phyloP scores from a whole-genome alignment of 352 stramenopile genomes.

The Phytopythium vexans region DNA sequence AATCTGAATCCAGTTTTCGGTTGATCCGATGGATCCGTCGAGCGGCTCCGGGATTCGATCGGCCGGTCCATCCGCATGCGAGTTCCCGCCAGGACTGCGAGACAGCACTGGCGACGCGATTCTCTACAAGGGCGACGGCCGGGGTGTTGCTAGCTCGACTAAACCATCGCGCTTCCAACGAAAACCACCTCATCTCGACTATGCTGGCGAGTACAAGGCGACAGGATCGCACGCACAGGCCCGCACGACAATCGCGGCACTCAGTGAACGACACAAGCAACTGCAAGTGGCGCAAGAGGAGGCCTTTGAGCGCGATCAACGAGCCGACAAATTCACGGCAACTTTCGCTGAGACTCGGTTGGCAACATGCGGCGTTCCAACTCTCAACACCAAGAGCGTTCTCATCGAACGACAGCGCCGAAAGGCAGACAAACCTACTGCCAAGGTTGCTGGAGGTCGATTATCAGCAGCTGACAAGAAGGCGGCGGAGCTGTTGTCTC shows the following conservation, averaged over 20 bases:
- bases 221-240: conserved; percentile 25
- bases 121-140: conserved; percentile 32
- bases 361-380: conserved; percentile 55
- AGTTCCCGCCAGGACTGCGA: conserved; percentile 15
- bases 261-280: conserved; percentile 46
- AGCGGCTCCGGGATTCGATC: too few relatives aligned
- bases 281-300: conserved; percentile 58
- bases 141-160: not conserved
- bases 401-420: conserved; percentile 45
- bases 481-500: too few relatives aligned
- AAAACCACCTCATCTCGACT: conserved; percentile 57
- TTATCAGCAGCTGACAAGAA: not conserved
- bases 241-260: conserved; percentile 38
- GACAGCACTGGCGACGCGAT: conserved; percentile 42
- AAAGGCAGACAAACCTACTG: conserved; percentile 11
- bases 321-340: conserved; percentile 38
- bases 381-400: conserved; percentile 62
- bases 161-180: conserved; percentile 29
- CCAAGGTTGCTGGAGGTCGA: conserved; percentile 2
- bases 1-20: too few relatives aligned
- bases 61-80: conserved; percentile 5
- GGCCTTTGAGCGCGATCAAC: conserved; percentile 30
- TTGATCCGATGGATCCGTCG: too few relatives aligned
- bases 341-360: conserved; percentile 59
- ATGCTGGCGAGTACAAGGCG: conserved; percentile 43